Evolutionary conservation across 2,329 filamentous ascomycete genomes (phyloP).

Genomic region (Apiospora marii): DNA sequence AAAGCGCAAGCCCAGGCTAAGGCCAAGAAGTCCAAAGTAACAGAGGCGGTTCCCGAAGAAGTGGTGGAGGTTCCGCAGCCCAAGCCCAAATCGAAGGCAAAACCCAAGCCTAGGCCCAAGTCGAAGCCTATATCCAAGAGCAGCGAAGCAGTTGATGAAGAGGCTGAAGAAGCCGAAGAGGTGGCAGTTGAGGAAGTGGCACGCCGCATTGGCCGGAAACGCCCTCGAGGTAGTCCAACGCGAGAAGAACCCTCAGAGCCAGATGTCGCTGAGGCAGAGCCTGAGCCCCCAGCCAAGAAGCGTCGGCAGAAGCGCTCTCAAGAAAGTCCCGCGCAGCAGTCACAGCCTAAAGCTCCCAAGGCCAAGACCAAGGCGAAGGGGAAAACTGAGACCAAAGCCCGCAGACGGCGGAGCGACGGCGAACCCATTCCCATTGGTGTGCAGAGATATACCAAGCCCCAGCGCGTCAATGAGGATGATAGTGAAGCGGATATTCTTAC

Average conservation of each 20-base stretch:
- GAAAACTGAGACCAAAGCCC: constrained; percentile 33
- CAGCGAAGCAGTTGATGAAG: constrained; percentile 26
- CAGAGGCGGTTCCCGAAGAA: constrained; percentile 36
- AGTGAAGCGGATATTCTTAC: constrained; percentile 52
- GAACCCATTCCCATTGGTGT: constrained; percentile 63
- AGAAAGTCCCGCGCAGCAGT: constrained; percentile 53
- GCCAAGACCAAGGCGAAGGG: constrained; percentile 32
- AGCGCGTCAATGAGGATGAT: constrained; percentile 50
- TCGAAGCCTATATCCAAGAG: constrained; percentile 6
- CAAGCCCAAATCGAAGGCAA: constrained; percentile 25
- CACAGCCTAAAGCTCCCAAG: constrained; percentile 43
- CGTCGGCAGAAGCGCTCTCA: constrained; percentile 43
- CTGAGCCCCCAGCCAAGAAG: constrained; percentile 44
- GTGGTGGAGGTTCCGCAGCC: constrained; percentile 26
- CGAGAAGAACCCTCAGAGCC: constrained; percentile 51
- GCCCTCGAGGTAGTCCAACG: constrained; percentile 47
- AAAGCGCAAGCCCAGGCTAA: constrained; percentile 26
- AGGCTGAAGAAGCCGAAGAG: constrained; percentile 49
- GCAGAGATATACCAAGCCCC: constrained; percentile 64
- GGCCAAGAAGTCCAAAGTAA: constrained; percentile 14
- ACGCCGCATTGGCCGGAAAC: constrained; percentile 51
- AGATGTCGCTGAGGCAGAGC: constrained; percentile 45
- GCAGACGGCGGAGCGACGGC: constrained; percentile 37
- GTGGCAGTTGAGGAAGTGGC: constrained; percentile 54
- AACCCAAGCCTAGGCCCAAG: constrained; percentile 26